Evolutionary conservation across 164 flowering plant genomes (phyloP).

Genomic region (Vitis riparia): DNA sequence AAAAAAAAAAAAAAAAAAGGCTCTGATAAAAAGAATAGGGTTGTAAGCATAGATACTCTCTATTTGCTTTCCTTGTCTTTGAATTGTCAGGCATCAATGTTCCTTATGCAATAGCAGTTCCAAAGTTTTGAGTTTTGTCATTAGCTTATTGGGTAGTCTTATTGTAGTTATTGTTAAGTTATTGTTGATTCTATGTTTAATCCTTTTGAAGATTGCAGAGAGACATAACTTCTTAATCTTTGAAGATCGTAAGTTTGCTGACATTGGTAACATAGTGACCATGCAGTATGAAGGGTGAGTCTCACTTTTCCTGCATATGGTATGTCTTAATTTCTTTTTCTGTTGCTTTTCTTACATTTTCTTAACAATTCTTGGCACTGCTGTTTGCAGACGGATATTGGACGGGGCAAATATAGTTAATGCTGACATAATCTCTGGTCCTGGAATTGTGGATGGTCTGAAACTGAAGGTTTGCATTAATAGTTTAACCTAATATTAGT

Average conservation of each 20-base stretch:
- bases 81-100: too few species aligned
- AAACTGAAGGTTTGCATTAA: slow-evolving; percentile 67
- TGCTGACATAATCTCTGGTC: slow-evolving; percentile 93
- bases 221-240: slow-evolving; percentile 87
- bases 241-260: slow-evolving; percentile 99
- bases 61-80: too few species aligned
- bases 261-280: slow-evolving; percentile 94
- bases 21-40: too few species aligned
- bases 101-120: too few species aligned
- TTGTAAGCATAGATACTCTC: too few species aligned
- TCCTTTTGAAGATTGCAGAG: slow-evolving; percentile 75
- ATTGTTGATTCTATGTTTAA: slow-evolving; percentile 12
- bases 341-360: not conserved
- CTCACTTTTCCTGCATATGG: not conserved
- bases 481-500: not conserved
- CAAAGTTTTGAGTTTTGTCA: too few species aligned
- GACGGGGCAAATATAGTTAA: slow-evolving; percentile 98
- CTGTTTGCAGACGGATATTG: slow-evolving; percentile 64
- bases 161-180: too few species aligned
- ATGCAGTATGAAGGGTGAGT: slow-evolving; percentile 98
- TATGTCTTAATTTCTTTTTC: slow-evolving; percentile 1
- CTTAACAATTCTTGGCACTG: not conserved
- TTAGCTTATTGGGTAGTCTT: not conserved
- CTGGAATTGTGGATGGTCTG: slow-evolving; percentile 94
- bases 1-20: too few species aligned